Conservation (phyloP, 306 rosid genomes). For the Prunus persica region DNA sequence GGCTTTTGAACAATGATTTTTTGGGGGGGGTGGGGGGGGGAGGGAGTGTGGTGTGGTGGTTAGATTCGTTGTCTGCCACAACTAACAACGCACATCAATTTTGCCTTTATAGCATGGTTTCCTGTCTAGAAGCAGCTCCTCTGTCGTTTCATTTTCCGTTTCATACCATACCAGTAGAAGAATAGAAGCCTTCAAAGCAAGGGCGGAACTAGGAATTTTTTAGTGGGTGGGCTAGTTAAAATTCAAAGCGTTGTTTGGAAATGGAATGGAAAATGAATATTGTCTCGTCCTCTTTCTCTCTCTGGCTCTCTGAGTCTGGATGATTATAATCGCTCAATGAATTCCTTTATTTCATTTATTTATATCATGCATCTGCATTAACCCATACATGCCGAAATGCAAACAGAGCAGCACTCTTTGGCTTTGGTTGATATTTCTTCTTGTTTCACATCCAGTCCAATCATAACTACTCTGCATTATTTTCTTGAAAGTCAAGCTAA, state of each 20-base stretch:
- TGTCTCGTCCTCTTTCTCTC: no score
- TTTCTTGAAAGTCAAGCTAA: slow-evolving; percentile 28
- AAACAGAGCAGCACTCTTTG: not conserved
- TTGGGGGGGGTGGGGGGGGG: no score
- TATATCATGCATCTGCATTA: not conserved
- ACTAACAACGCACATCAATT: slow-evolving; percentile 19
- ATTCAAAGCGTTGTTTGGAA: no score
- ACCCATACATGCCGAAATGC: slow-evolving; percentile 11
- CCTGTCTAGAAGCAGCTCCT: slow-evolving; percentile 30
- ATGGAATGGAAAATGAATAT: no score
- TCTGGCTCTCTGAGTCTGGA: no score
- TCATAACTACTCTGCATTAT: slow-evolving; percentile 10
- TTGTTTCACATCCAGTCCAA: slow-evolving; percentile 20
- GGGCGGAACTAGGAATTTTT: no score
- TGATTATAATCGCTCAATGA: no score
- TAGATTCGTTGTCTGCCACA: slow-evolving; percentile 38
- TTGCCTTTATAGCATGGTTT: slow-evolving; percentile 26
- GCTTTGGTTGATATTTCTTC: slow-evolving; percentile 4
- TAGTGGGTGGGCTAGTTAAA: no score
- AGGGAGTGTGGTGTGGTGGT: slow-evolving; percentile 14
- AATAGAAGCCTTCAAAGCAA: not conserved
- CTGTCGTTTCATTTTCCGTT: slow-evolving; percentile 18
- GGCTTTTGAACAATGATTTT: not conserved
- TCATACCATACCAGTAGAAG: not conserved
- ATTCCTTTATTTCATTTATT: not conserved